phyloP scores from a whole-genome alignment of 208 protist species.

The Porcisia hertigi region DNA sequence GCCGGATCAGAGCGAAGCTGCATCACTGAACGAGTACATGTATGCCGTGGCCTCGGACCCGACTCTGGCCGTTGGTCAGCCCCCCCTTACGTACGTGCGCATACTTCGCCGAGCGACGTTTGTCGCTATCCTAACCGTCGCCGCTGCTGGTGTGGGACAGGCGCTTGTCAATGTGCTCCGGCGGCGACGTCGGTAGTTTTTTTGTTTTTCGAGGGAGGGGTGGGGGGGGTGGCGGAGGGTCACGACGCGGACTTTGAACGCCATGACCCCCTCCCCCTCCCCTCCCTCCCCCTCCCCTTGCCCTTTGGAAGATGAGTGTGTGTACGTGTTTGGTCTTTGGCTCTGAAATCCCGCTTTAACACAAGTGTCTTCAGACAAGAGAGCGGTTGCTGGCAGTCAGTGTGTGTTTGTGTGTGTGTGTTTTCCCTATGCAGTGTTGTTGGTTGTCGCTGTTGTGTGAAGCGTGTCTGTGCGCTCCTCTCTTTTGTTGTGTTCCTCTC shows the following conservation, averaged over 20 bases:
- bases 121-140: constrained; percentile 43
- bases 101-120: constrained; percentile 63
- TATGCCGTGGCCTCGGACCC: constrained; percentile 67
- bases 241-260: too few relatives aligned
- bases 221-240: background rate
- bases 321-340: background rate
- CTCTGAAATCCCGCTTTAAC: background rate
- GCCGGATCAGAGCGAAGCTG: constrained; percentile 59
- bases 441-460: background rate
- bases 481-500: background rate
- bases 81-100: constrained; percentile 63
- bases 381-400: background rate
- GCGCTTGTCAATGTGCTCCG: constrained; percentile 24
- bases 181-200: constrained; percentile 5
- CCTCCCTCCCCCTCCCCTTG: too few relatives aligned
- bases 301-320: too few relatives aligned
- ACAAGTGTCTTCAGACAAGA: too few relatives aligned
- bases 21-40: constrained; percentile 77
- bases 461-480: background rate
- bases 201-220: too few relatives aligned
- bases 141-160: constrained; percentile 24
- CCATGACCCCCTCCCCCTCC: too few relatives aligned
- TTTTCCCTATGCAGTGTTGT: background rate
- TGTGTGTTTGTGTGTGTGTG: background rate
- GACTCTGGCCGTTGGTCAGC: constrained; percentile 66